Conservation (phyloP, 495 filamentous ascomycete genomes). For the Daldinia grandis region DNA sequence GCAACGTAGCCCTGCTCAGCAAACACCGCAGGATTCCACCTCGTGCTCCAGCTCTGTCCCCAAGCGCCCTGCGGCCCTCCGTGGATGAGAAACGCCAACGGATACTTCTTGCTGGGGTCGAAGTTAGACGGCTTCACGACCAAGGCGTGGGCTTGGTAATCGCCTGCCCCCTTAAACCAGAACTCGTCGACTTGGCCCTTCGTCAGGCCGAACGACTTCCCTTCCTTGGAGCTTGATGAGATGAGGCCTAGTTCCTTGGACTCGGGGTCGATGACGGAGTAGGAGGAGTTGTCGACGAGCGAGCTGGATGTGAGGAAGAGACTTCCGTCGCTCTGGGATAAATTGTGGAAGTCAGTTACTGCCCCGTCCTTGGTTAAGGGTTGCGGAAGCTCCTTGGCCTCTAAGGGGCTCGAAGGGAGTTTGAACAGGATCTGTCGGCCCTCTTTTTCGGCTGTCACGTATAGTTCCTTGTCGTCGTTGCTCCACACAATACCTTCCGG, state of each 20-base stretch:
- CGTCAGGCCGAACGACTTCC: conserved; percentile 73
- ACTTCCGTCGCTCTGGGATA: conserved; percentile 56
- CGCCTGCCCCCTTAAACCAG: conserved; percentile 65
- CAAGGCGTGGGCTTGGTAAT: conserved; percentile 75
- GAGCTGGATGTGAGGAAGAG: conserved; percentile 73
- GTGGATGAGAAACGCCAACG: conserved; percentile 84
- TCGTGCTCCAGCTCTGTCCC: conserved; percentile 82
- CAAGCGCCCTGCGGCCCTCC: conserved; percentile 90
- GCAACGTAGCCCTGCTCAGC: conserved; percentile 93
- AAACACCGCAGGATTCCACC: conserved; percentile 92
- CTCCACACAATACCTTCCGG: conserved; percentile 73
- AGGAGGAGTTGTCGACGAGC: conserved; percentile 73
- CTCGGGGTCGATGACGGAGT: conserved; percentile 65
- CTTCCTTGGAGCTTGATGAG: conserved; percentile 74
- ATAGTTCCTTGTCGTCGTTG: conserved; percentile 68
- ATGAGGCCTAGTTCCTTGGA: conserved; percentile 55
- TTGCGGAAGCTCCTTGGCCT: conserved; percentile 63
- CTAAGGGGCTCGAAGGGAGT: conserved; percentile 61
- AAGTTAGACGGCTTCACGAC: conserved; percentile 85
- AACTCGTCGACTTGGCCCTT: conserved; percentile 71
- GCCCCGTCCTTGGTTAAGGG: conserved; percentile 68
- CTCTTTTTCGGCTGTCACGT: conserved; percentile 71
- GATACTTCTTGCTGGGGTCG: conserved; percentile 76
- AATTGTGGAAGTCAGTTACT: conserved; percentile 65
- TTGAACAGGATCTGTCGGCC: conserved; percentile 71